These are phyloP conservation scores for Penium margaritaceum DNA, from an alignment of 139 green algal genomes.

Conservation along the genomic window DNA sequence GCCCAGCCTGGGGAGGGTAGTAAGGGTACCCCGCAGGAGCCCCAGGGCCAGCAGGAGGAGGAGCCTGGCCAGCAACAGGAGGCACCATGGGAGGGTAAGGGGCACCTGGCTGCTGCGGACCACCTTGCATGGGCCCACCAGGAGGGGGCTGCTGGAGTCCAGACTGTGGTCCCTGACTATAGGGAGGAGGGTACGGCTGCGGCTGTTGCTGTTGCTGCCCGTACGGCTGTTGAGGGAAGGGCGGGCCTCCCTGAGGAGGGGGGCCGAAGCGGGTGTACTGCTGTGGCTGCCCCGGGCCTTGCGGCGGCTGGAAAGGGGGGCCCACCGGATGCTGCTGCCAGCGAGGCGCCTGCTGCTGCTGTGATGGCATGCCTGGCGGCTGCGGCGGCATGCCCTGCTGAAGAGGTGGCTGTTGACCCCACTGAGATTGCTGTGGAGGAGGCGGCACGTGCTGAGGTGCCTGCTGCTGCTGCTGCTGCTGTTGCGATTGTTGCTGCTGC, in stretches of 20 bases:
- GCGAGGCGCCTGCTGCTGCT: neutral
- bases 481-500: neutral
- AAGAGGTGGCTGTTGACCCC: neutral
- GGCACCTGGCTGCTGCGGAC: neutral
- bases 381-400: neutral
- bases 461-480: neutral
- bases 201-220: neutral
- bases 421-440: neutral
- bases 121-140: neutral
- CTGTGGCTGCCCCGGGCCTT: neutral
- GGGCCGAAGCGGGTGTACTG: no score
- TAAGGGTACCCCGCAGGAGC: no score
- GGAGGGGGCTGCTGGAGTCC: no score
- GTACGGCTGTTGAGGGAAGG: neutral
- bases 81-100: neutral
- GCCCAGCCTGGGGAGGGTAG: no score
- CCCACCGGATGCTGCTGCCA: neutral
- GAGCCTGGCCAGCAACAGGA: neutral
- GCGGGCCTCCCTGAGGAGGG: no score
- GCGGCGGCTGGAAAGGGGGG: neutral
- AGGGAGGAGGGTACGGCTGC: no score
- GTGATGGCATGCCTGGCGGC: neutral
- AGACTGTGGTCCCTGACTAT: no score
- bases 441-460: neutral
- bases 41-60: neutral